phyloP scores from a whole-genome alignment of 257 asterid genomes.

The Jasminum sambac region DNA sequence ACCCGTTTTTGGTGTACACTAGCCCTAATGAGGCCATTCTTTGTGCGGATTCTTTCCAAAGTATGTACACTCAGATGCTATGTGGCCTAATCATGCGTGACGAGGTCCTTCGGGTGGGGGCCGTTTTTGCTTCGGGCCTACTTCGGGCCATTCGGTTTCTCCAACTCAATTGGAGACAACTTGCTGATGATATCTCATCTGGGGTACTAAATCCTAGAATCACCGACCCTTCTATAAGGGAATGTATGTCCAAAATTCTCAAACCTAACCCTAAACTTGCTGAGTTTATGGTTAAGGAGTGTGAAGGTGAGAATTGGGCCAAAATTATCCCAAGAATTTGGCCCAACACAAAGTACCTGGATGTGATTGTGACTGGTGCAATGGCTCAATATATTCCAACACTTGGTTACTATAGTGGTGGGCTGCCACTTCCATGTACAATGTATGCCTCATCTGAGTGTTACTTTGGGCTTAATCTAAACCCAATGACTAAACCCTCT shows the following conservation, averaged over 20 bases:
- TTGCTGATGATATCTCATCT: slow-evolving; percentile 32
- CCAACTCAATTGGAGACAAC: slow-evolving; percentile 33
- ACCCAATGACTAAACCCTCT: slow-evolving; percentile 33
- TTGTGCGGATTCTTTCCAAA: slow-evolving; percentile 42
- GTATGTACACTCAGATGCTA: slow-evolving; percentile 50
- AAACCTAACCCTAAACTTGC: slow-evolving; percentile 32
- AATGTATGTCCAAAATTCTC: slow-evolving; percentile 32
- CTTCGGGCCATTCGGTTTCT: slow-evolving; percentile 44
- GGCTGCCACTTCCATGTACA: slow-evolving; percentile 39
- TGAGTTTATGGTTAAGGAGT: slow-evolving; percentile 24
- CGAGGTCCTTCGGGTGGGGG: slow-evolving; percentile 43
- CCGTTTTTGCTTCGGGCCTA: slow-evolving; percentile 49
- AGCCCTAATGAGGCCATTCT: slow-evolving; percentile 50
- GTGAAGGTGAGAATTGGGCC: slow-evolving; percentile 30
- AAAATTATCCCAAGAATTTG: slow-evolving; percentile 29
- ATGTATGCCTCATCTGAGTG: slow-evolving; percentile 52
- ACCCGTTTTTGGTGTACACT: slow-evolving; percentile 40
- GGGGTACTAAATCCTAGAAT: slow-evolving; percentile 34
- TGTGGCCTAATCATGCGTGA: slow-evolving; percentile 42
- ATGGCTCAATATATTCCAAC: slow-evolving; percentile 42
- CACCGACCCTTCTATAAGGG: slow-evolving; percentile 29
- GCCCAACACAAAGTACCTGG: slow-evolving; percentile 37
- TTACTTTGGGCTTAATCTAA: slow-evolving; percentile 43
- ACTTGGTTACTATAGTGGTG: slow-evolving; percentile 42
- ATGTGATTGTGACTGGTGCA: slow-evolving; percentile 38